A percentile compares a stretch with the other conserved stretches of the same genome.
Evolutionary conservation across 1,284 basidiomycete species (phyloP).

Genomic region (Trametes polyzona): DNA sequence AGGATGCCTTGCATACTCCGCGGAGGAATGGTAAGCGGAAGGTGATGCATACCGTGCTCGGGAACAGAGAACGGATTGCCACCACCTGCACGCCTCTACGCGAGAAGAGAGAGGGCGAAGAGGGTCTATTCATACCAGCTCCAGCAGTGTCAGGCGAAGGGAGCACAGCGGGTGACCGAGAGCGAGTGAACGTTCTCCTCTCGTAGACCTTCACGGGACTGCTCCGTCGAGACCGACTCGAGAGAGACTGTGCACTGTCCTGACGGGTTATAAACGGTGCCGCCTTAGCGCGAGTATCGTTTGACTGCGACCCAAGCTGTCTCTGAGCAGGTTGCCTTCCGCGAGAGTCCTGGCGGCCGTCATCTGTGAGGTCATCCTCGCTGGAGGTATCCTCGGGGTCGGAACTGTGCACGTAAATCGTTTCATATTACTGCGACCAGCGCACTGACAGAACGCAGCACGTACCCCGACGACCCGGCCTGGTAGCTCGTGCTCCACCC

Average conservation of each 20-base stretch:
- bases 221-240: conserved; percentile 31
- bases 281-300: conserved; percentile 7
- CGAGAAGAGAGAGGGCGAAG: conserved; percentile 35
- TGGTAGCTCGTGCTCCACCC: conserved; percentile 88
- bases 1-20: conserved; percentile 45
- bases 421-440: not conserved
- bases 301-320: conserved; percentile 15
- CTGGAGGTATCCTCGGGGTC: conserved; percentile 48
- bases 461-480: conserved; percentile 75
- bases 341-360: conserved; percentile 43
- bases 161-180: conserved; percentile 55
- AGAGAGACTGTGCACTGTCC: conserved; percentile 19
- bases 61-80: conserved; percentile 42
- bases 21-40: conserved; percentile 46
- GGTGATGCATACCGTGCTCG: conserved; percentile 45
- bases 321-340: conserved; percentile 42
- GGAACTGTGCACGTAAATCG: conserved; percentile 40
- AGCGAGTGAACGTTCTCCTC: conserved; percentile 54
- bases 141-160: conserved; percentile 29
- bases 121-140: conserved; percentile 35
- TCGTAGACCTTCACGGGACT: conserved; percentile 29
- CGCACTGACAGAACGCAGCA: not conserved
- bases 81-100: conserved; percentile 27
- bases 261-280: conserved; percentile 19
- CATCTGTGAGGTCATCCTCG: conserved; percentile 48